Conservation (phyloP, 2,329 filamentous ascomycete species). For the Fusarium protoensiforme region DNA sequence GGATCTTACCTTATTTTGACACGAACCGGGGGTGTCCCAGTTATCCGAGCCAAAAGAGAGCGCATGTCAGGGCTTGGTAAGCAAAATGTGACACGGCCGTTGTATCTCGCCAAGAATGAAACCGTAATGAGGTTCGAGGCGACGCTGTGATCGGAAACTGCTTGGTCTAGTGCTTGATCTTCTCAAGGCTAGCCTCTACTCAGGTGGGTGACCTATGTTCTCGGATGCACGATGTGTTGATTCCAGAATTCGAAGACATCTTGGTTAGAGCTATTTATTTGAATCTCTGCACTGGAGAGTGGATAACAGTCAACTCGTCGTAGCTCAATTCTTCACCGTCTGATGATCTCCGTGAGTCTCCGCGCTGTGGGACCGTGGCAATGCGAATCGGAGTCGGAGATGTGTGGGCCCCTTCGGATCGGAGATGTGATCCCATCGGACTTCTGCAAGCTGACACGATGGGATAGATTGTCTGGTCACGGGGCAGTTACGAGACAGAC, state of each 20-base stretch:
- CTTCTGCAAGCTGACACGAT: background rate
- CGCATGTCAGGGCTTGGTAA: background rate
- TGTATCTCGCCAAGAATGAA: background rate
- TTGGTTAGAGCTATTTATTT: background rate
- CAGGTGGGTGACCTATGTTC: background rate
- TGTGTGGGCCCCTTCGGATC: background rate
- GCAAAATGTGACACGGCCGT: background rate
- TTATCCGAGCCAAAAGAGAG: background rate
- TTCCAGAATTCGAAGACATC: background rate
- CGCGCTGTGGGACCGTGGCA: background rate
- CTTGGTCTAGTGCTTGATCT: background rate
- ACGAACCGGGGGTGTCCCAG: background rate
- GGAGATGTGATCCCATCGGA: background rate
- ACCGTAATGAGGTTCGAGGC: background rate
- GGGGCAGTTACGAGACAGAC: background rate
- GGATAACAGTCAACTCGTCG: background rate
- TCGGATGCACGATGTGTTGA: background rate
- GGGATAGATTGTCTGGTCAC: background rate
- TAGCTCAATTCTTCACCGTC: background rate
- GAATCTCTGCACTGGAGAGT: background rate
- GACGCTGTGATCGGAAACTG: background rate
- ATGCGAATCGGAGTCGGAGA: background rate
- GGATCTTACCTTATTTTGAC: conserved; percentile 4
- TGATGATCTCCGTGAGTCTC: background rate
- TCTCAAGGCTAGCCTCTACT: background rate